Evolutionary conservation across 495 filamentous ascomycete genomes (phyloP).

Genomic region (Tuber borchii): DNA sequence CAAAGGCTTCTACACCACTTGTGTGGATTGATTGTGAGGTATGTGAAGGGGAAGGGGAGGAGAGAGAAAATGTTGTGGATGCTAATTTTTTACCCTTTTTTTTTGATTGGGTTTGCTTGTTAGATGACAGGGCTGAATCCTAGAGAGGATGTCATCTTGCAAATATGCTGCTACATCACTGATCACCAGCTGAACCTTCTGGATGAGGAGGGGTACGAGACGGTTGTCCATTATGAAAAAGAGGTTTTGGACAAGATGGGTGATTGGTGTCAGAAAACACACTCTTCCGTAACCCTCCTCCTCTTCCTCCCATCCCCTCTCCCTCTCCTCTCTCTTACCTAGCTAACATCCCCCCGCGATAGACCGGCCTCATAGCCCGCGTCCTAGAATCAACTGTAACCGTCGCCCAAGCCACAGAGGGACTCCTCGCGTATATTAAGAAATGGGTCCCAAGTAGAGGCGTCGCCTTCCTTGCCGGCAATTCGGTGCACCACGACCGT

Average conservation of each 20-base stretch:
- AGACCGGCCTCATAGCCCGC: conserved; percentile 71
- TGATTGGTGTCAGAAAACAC: conserved; percentile 60
- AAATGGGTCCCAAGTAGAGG: conserved; percentile 58
- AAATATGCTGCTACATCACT: conserved; percentile 91
- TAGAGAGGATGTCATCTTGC: conserved; percentile 73
- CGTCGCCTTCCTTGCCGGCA: conserved; percentile 73
- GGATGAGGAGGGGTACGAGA: conserved; percentile 70
- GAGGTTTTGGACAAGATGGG: conserved; percentile 69
- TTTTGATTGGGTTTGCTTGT: conserved; percentile 11
- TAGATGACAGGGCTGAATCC: conserved; percentile 92
- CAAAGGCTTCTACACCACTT: conserved; percentile 46
- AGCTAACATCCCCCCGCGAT: conserved; percentile 39
- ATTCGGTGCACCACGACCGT: conserved; percentile 83
- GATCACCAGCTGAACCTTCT: conserved; percentile 67
- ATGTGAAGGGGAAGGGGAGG: conserved; percentile 19
- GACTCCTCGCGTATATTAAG: conserved; percentile 70
- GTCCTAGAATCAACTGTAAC: conserved; percentile 68
- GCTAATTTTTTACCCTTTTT: neutral
- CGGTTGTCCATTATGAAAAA: conserved; percentile 67
- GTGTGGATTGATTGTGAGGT: conserved; percentile 91
- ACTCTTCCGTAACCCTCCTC: conserved; percentile 38
- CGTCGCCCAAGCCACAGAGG: conserved; percentile 62
- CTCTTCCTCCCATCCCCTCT: neutral
- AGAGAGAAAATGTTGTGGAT: neutral
- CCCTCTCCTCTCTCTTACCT: neutral